Base-by-base conservation (phyloP, 805 yeast genomes). In the Saccharomycopsis amapae region DNA sequence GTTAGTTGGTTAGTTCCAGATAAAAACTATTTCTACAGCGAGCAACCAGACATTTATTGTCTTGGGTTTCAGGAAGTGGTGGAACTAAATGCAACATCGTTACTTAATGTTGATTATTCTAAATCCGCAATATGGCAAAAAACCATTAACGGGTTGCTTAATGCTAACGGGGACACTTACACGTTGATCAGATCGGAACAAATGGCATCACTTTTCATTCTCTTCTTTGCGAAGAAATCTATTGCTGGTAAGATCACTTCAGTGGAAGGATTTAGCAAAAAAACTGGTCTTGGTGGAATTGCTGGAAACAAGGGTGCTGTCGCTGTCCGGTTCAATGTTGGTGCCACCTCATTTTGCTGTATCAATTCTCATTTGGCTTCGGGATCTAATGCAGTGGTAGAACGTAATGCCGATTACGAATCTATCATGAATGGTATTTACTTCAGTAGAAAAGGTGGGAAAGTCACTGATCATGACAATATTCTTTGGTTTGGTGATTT, bases 221-320 rank as follows among this genome's bases (percentile, higher is more conserved):
- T 82, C 37, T 69, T 84, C 41, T 82, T 81, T 60, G 86, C 78
- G 4, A 76, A 73, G 49, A 62, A 72, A 5, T 69, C 67, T 35
- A 62, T 67, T 40, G 66, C 72, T 23, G 61, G 64, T 18, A 58
- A 69, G 44, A 79, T 93, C 3, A 84, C 85, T 12, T 81, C 83
- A 57, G 96, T 93, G 4, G 89, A 88, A 55, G 97, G 97, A n/a
- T 75, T 89, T n/a, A 75, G 85, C 10, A 90, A 89, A 57, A 90
- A 90, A 63, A 90, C 97, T 0, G 98, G 97, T 0, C 68, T 93
- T 45, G 96, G 97, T 32, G 98, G 98, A 38, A 90, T 93, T 67
- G 78, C 97, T 0, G 98, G 97, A 15, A 90, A 93, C 61, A 90
- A 90, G 62, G 98, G 98, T 38, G 96, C 94, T 3, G 94, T 89